Evolutionary conservation across 805 yeast species (phyloP).

Genomic region (Lipomyces spencermartinsiae): DNA sequence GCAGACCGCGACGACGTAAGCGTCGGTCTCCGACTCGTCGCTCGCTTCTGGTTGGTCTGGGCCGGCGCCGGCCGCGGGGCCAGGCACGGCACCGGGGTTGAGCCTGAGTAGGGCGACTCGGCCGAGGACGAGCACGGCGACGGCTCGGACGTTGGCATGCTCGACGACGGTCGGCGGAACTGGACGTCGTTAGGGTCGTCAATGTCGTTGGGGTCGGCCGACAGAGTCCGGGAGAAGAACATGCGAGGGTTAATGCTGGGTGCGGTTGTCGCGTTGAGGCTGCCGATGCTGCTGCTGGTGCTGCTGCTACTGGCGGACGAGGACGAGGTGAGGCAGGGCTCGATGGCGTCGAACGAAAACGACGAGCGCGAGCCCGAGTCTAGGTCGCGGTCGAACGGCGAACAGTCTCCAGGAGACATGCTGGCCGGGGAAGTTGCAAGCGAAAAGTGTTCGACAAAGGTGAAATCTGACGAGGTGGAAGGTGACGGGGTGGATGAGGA

Average conservation of each 20-base stretch:
- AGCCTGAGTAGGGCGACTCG: not conserved
- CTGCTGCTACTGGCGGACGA: not conserved
- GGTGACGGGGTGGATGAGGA: not conserved
- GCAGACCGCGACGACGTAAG: constrained; percentile 10
- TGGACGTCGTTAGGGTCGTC: not conserved
- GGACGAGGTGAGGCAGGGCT: not conserved
- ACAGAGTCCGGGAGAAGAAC: constrained; percentile 16
- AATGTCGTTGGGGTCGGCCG: constrained; percentile 7
- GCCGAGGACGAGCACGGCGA: constrained; percentile 10
- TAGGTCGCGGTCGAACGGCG: constrained; percentile 8
- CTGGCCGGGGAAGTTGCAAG: constrained; percentile 5
- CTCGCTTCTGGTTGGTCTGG: constrained; percentile 1
- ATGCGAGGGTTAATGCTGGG: constrained; percentile 4
- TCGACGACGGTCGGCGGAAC: constrained; percentile 5
- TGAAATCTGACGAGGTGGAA: not conserved
- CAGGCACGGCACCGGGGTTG: not conserved
- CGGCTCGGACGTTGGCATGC: not conserved
- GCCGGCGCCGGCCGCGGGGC: not conserved
- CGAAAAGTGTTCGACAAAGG: not conserved
- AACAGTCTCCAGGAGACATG: constrained; percentile 10
- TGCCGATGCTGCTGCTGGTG: too few species aligned
- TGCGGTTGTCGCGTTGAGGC: too few species aligned
- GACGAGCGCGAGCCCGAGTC: not conserved
- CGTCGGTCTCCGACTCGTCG: constrained; percentile 12
- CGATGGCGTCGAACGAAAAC: not conserved